Base-by-base conservation (phyloP, 495 filamentous ascomycete genomes). In the Amorphotheca resinae region DNA sequence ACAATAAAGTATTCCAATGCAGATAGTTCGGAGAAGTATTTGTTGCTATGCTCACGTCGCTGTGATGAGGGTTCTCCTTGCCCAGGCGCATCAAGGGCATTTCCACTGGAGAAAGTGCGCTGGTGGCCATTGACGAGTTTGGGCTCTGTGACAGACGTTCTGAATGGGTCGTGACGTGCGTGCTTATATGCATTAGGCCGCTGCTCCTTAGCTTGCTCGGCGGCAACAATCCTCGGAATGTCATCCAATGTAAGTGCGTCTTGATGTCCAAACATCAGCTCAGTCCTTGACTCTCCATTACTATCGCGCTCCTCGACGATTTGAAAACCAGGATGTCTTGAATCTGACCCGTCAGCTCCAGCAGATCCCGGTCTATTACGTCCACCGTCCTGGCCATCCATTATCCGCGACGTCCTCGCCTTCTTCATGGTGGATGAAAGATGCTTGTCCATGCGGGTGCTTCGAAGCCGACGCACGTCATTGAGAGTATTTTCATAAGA, bases 1-100 rank as follows among this genome's bases (percentile, higher is more conserved):
- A 99, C 82, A 55, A 95, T 95, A 61, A 99, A 95, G 55, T 95
- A 94, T 51, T 99, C 91, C 44, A 99, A 64, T 4, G 87, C 87
- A 16, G 93, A 91, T 0, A 99, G 70, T 56, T 99, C 93, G 0
- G 91, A 95, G 59, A 99, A 99, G 59, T 93, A 99, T 48, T 77
- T 79, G 57, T 89, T 87, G 7, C 63, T 58, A 18, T 53, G 41
- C 23, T 50, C 51, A 16, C 53, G 55, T 34, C 70, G 69, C 28
- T 77, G 64, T 14, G 69, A 61, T 16, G 63, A 65, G 17, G 61
- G 61, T 18, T 77, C 74, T 21, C 64, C 64, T 20, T 49, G 31
- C 9, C 51, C 40, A 31, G 39, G 38, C 17, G 12, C 15, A 28
- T 70, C 65, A 22, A 69, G 52, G 16, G 76, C 72, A 30, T 78